phyloP scores from a whole-genome alignment of 129 eudicot genomes.

The Erigeron canadensis region DNA sequence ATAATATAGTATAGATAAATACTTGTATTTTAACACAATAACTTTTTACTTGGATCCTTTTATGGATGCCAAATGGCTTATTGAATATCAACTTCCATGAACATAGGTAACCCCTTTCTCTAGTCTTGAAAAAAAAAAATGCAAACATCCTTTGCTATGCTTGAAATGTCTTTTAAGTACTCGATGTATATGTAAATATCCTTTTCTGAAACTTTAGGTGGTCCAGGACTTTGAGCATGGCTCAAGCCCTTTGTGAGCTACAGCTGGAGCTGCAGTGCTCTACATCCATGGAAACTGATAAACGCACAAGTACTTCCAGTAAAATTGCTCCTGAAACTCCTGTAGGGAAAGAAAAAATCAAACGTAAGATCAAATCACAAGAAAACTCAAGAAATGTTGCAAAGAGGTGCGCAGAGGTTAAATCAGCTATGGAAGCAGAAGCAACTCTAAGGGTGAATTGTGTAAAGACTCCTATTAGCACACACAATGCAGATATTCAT shows the following conservation, averaged over 20 bases:
- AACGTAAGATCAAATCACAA: constrained; percentile 24
- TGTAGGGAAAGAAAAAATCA: constrained; percentile 50
- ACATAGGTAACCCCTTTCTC: too few relatives aligned
- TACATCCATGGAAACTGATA: constrained; percentile 21
- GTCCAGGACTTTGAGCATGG: constrained; percentile 92
- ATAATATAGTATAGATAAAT: too few relatives aligned
- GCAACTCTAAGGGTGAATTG: constrained; percentile 21
- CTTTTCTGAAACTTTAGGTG: constrained; percentile 48
- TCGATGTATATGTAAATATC: too few relatives aligned
- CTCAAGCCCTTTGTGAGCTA: constrained; percentile 82
- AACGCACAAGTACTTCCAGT: constrained; percentile 4
- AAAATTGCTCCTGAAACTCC: constrained; percentile 66
- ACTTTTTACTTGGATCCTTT: too few relatives aligned
- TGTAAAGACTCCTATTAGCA: constrained; percentile 10
- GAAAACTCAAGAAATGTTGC: constrained; percentile 21
- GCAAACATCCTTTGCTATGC: too few relatives aligned
- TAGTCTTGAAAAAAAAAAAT: too few relatives aligned
- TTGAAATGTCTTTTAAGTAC: too few relatives aligned
- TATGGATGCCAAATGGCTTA: too few relatives aligned
- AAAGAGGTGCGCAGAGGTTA: constrained; percentile 22
- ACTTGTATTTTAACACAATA: too few relatives aligned
- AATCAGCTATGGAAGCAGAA: constrained; percentile 22
- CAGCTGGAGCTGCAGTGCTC: constrained; percentile 56
- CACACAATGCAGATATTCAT: not conserved
- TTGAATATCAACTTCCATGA: too few relatives aligned